Evolutionary conservation across 768 basidiomycete genomes (phyloP), one percentile per base, ranked within the genome.

Genomic region (Rhizopogon roseolus): DNA sequence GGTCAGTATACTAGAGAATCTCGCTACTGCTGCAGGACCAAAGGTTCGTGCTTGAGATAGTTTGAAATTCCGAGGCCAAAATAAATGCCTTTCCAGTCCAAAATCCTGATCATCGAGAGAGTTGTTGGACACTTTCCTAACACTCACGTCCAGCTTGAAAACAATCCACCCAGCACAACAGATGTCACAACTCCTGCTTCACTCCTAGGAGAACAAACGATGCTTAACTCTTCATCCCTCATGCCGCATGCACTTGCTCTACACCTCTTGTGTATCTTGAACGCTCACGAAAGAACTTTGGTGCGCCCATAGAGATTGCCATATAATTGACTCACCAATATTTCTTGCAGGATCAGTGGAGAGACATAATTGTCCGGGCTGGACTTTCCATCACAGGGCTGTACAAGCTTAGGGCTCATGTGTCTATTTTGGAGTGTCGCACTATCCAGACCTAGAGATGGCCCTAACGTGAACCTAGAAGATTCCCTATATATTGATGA

Each of bases 91-190:
- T 29, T 32, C 5, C 9, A 52, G 50, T 52, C 39, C 13, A 52
- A 42, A 28, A 52, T 52, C 39, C 42, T 52, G 39, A 48, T 52
- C 39, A 52, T 52, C 9, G 50, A 52, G 32, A 44, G 39, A 46
- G 17, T 52, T 16, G 27, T 28, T 22, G 42, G 39, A 14, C 28
- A 41, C 28, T 34, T 10, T 46, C 45, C 45, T 11, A 13, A 32
- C 11, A 32, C 29, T 46, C 45, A 19, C 3, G 7, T 14, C 17
- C 17, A 46, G 45, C 17, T 46, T 34, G 45, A 32, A 32, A 13
- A 50, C 22, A 13, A 19, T 7, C 5, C 9, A 27, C 1, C 29
- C 4, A 19, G 19, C 29, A 19, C 45, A 9, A 5, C 17, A 4
- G 29, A 34, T 13, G 11, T 19, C 19, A 46, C 29, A 13, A 1